These are phyloP conservation scores for Neonectria coccinea DNA, from an alignment of 2,329 filamentous ascomycete species.

Conservation along the genomic window DNA sequence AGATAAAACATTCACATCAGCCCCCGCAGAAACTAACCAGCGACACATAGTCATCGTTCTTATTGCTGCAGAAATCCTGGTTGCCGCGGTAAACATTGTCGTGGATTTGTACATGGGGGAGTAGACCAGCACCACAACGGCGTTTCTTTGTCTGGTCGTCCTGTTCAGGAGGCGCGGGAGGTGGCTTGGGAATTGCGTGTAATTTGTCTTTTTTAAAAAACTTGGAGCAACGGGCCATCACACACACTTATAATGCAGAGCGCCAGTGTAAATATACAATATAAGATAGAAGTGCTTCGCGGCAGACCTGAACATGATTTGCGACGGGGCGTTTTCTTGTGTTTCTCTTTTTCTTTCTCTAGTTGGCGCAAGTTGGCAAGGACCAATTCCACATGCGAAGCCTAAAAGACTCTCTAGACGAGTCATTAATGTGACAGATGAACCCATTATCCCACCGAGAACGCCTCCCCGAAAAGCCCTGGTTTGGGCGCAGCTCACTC, in stretches of 20 bases:
- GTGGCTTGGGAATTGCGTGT: conserved; percentile 11
- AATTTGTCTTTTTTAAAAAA: conserved; percentile 15
- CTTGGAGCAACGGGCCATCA: conserved; percentile 3
- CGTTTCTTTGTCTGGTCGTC: background rate
- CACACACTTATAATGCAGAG: conserved; percentile 21
- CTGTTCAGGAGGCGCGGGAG: conserved; percentile 2
- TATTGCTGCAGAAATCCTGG: conserved; percentile 94
- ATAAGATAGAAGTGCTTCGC: conserved; percentile 44
- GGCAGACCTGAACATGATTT: conserved; percentile 30
- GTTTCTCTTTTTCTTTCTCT: conserved; percentile 22
- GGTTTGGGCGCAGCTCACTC: conserved; percentile 39
- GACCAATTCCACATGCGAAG: conserved; percentile 27
- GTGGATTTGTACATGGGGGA: conserved; percentile 82
- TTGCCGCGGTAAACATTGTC: conserved; percentile 93
- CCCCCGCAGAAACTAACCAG: conserved; percentile 25
- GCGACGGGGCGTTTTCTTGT: conserved; percentile 23
- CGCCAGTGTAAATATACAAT: conserved; percentile 35
- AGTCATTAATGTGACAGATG: conserved; percentile 26
- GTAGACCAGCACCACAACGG: conserved; percentile 35
- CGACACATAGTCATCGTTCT: conserved; percentile 81
- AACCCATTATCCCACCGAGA: conserved; percentile 39
- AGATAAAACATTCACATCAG: background rate
- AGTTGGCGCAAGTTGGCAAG: conserved; percentile 4
- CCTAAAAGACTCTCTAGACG: conserved; percentile 32
- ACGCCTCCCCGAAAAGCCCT: conserved; percentile 37